phyloP scores from a whole-genome alignment of 1,284 basidiomycete species.

The Cerrena zonata region DNA sequence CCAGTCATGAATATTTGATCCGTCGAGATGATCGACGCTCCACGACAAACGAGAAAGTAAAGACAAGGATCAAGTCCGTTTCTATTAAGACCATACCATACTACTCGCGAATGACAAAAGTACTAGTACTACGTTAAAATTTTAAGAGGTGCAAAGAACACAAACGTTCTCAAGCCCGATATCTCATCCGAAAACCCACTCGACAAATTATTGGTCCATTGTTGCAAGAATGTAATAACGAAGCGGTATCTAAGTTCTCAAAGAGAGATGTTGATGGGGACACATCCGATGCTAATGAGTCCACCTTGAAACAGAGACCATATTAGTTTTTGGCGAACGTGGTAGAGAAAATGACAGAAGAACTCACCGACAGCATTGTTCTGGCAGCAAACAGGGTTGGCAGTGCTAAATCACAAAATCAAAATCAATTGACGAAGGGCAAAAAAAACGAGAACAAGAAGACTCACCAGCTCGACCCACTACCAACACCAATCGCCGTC shows the following conservation, averaged over 20 bases:
- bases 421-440: background rate
- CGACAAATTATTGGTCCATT: too few species aligned
- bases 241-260: background rate
- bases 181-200: too few species aligned
- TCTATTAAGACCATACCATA: too few species aligned
- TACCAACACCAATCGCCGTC: slow-evolving; percentile 6
- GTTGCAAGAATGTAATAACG: too few species aligned
- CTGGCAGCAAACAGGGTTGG: slow-evolving; percentile 1
- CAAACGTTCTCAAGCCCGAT: too few species aligned
- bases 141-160: too few species aligned
- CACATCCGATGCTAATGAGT: slow-evolving; percentile 1
- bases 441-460: background rate
- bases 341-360: background rate
- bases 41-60: too few species aligned
- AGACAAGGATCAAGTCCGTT: too few species aligned
- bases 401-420: background rate
- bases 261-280: background rate
- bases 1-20: too few species aligned
- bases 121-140: too few species aligned
- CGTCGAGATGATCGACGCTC: too few species aligned
- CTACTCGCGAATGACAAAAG: too few species aligned
- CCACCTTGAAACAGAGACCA: background rate
- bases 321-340: background rate
- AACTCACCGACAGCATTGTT: background rate
- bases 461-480: slow-evolving; percentile 3